Percentiles rank a stretch among this genome's conserved stretches.
Conservation (phyloP, 495 filamentous ascomycete genomes). For the Daldinia loculata region DNA sequence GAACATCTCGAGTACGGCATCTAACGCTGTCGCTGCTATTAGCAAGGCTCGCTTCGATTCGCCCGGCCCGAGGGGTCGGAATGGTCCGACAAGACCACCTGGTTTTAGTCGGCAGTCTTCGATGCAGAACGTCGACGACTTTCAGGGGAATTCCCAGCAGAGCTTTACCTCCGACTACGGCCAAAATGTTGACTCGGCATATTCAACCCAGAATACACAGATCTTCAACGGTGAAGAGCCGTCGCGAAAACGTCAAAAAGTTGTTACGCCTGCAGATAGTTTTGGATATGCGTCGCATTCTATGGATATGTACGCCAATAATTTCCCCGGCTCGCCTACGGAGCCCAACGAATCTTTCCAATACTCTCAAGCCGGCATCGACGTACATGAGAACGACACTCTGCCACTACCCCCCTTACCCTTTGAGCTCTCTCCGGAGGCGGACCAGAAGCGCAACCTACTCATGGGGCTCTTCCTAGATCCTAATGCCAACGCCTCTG, state of each 20-base stretch:
- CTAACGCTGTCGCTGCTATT: constrained; percentile 90
- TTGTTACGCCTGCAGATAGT: constrained; percentile 56
- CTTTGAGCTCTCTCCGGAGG: constrained; percentile 68
- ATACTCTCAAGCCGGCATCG: constrained; percentile 66
- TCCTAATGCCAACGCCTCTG: constrained; percentile 68
- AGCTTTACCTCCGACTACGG: constrained; percentile 57
- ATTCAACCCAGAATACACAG: constrained; percentile 52
- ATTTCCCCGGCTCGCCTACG: constrained; percentile 72
- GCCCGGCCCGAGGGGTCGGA: constrained; percentile 71
- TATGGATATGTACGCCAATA: constrained; percentile 60
- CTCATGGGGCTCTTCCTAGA: constrained; percentile 91
- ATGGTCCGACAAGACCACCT: constrained; percentile 56
- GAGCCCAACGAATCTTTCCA: constrained; percentile 88
- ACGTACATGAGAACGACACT: constrained; percentile 57
- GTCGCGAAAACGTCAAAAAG: constrained; percentile 77
- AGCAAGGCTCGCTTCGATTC: constrained; percentile 95
- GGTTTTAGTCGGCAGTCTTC: constrained; percentile 65
- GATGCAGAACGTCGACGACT: constrained; percentile 66
- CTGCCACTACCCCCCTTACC: constrained; percentile 75
- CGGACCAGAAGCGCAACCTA: constrained; percentile 76
- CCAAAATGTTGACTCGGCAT: constrained; percentile 58
- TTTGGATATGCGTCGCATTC: constrained; percentile 59
- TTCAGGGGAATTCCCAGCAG: constrained; percentile 59
- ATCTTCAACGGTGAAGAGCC: constrained; percentile 72
- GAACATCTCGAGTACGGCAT: constrained; percentile 92